phyloP scores from a whole-genome alignment of 306 rosid genomes.

The Begonia loranthoides region DNA sequence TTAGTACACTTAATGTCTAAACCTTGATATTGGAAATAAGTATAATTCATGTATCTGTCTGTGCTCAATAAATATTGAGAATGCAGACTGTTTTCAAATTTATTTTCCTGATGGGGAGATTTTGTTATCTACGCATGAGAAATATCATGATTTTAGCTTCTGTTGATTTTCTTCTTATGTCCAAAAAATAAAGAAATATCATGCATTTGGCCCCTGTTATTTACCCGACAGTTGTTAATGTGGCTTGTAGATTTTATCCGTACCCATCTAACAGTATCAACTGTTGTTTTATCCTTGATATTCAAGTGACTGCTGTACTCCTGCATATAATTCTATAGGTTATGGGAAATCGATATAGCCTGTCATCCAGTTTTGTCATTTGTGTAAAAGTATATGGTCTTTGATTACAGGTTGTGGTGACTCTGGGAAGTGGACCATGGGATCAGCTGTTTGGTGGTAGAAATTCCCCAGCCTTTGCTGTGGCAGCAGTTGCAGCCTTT shows the following conservation, averaged over 20 bases:
- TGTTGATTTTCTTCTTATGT: background rate
- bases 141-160: too few species aligned
- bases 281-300: too few species aligned
- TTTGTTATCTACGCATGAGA: too few species aligned
- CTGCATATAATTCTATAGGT: background rate
- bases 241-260: background rate
- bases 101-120: background rate
- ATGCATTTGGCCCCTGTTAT: background rate
- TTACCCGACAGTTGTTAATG: background rate
- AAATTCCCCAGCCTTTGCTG: slow-evolving; percentile 85
- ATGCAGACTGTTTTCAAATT: background rate
- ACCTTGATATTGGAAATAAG: background rate
- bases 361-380: slow-evolving; percentile 7
- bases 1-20: background rate
- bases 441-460: slow-evolving; percentile 99
- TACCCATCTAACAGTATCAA: too few species aligned
- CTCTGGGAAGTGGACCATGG: slow-evolving; percentile 97
- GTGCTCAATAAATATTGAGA: background rate
- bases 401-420: slow-evolving; percentile 69
- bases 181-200: background rate
- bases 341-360: slow-evolving; percentile 3
- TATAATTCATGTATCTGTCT: background rate
- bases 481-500: slow-evolving; percentile 79
- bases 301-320: background rate
- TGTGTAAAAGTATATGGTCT: slow-evolving; percentile 11